phyloP scores from a whole-genome alignment of 2,329 filamentous ascomycete genomes.

The Aquanectria penicillioides region DNA sequence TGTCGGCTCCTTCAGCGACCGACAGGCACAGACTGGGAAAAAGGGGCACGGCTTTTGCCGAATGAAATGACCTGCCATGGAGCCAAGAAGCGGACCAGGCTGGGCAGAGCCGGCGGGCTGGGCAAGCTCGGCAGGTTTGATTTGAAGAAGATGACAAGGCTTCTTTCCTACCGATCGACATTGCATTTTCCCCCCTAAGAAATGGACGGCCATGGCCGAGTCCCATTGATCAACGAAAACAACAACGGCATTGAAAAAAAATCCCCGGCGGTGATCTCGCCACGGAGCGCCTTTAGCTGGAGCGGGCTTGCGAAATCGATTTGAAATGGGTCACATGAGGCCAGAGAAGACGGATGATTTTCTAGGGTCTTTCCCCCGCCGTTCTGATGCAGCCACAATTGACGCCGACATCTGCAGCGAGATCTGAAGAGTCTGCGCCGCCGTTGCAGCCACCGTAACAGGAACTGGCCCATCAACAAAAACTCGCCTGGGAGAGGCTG shows the following conservation, averaged over 20 bases:
- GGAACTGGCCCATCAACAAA: too few species aligned
- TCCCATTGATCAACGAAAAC: conserved; percentile 20
- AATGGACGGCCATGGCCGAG: conserved; percentile 17
- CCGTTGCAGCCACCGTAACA: conserved; percentile 8
- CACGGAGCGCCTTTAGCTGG: neutral
- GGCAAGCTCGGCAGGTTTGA: conserved; percentile 24
- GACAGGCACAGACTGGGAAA: conserved; percentile 28
- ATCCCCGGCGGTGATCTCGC: neutral
- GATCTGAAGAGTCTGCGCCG: conserved; percentile 14
- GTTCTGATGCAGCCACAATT: conserved; percentile 26
- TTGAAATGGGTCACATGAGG: neutral
- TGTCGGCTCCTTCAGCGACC: conserved; percentile 15
- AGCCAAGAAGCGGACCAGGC: conserved; percentile 35
- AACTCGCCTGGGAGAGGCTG: too few species aligned
- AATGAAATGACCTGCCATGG: conserved; percentile 20
- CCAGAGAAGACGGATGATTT: conserved; percentile 3
- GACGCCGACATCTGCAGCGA: conserved; percentile 18
- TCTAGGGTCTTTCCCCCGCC: conserved; percentile 12
- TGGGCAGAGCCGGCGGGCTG: too few species aligned
- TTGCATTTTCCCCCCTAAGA: conserved; percentile 24
- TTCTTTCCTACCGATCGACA: conserved; percentile 36
- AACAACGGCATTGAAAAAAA: neutral
- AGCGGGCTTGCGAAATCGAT: neutral
- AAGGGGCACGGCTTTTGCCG: conserved; percentile 12
- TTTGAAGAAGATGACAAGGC: conserved; percentile 30